phyloP scores from a whole-genome alignment of 202 grass and related monocot genomes.

The Carex sylvatica region DNA sequence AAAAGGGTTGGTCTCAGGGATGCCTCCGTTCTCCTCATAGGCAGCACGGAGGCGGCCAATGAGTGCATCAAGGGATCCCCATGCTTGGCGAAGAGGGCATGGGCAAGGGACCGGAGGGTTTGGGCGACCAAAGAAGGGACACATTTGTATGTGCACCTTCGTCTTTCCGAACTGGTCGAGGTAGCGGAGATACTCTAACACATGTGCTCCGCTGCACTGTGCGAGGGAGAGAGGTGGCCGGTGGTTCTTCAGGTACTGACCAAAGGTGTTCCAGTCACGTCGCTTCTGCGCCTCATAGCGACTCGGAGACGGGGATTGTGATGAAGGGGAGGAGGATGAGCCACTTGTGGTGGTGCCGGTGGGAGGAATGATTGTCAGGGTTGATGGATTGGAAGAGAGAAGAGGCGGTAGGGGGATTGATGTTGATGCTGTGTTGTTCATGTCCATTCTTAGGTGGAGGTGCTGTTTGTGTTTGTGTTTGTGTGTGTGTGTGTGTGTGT shows the following conservation, averaged over 20 bases:
- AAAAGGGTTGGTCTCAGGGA: slow-evolving; percentile 82
- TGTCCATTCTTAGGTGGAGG: background rate
- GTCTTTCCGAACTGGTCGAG: slow-evolving; percentile 98
- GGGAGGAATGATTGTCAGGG: background rate
- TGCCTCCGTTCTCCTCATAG: slow-evolving; percentile 82
- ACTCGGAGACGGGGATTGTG: slow-evolving; percentile 44
- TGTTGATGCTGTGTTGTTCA: background rate
- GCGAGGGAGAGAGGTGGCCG: slow-evolving; percentile 62
- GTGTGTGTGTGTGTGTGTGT: background rate
- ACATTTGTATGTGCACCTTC: slow-evolving; percentile 63
- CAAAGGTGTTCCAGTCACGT: slow-evolving; percentile 57
- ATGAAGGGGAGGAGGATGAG: background rate
- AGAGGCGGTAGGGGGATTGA: background rate
- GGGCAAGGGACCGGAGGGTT: slow-evolving; percentile 82
- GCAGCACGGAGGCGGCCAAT: slow-evolving; percentile 78
- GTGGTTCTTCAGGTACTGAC: slow-evolving; percentile 79
- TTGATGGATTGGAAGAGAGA: background rate
- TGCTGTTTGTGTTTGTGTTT: background rate
- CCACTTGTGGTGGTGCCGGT: background rate
- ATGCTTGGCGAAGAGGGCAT: slow-evolving; percentile 85
- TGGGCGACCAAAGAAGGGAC: slow-evolving; percentile 86
- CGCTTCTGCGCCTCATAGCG: slow-evolving; percentile 67
- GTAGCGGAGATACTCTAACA: slow-evolving; percentile 78
- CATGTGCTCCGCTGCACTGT: slow-evolving; percentile 82
- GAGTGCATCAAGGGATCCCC: slow-evolving; percentile 83